Conservation (phyloP, 805 yeast genomes). For the Ogataea chonburiensis region DNA sequence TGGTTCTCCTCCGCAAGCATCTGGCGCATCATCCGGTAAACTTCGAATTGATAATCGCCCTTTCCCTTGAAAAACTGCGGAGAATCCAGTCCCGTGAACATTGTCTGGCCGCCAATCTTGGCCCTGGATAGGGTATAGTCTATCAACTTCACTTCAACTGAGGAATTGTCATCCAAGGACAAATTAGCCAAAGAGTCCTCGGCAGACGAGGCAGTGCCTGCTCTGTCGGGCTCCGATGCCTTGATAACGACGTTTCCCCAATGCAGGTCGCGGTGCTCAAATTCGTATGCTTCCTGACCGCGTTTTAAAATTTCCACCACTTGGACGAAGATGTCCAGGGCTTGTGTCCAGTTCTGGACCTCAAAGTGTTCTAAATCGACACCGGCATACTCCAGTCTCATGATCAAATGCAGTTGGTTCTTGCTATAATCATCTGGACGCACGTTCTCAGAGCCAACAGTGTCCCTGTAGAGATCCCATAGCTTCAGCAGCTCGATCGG, state of each 20-base stretch:
- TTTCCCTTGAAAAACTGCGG: conserved; percentile 60
- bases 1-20: conserved; percentile 17
- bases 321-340: conserved; percentile 50
- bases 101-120: conserved; percentile 29
- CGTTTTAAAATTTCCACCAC: conserved; percentile 46
- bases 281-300: conserved; percentile 51
- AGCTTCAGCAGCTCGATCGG: conserved; percentile 40
- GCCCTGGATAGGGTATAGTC: conserved; percentile 60
- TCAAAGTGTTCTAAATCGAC: conserved; percentile 43
- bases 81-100: conserved; percentile 60
- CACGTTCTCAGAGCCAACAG: conserved; percentile 24
- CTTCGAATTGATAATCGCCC: conserved; percentile 61
- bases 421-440: conserved; percentile 40
- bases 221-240: conserved; percentile 10
- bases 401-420: conserved; percentile 36
- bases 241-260: conserved; percentile 61
- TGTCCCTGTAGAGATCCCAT: conserved; percentile 42
- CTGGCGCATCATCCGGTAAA: conserved; percentile 56
- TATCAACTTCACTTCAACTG: conserved; percentile 45
- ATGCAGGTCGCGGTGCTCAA: conserved; percentile 73
- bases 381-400: conserved; percentile 42
- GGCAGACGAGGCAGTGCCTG: conserved; percentile 1
- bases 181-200: conserved; percentile 17
- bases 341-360: conserved; percentile 39
- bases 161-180: conserved; percentile 11